Base-by-base conservation (phyloP, 1,139 yeast genomes). In the Barnettozyma hawaiiensis region DNA sequence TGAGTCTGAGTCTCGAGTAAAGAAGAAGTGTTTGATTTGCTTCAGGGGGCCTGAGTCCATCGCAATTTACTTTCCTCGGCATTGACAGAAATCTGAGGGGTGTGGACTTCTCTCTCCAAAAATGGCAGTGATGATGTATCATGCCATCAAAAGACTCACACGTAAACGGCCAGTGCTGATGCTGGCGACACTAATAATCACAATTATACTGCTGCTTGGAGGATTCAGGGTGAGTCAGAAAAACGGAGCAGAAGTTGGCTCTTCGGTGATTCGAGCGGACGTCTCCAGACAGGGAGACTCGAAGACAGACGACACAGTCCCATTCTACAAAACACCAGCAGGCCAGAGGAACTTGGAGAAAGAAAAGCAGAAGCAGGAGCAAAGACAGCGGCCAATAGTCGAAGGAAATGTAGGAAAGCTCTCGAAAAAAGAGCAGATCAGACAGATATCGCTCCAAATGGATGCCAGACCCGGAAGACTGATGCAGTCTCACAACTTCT, bases 321-420 rank as follows among this genome's bases (percentile, higher is more conserved):
- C 59, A 2, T 53, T 55, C 45, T 51, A 48, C 45, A 47, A 52
- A 31, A 48, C 56, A 1, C 40, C 46, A 2, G 51, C 52, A 7
- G 52, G 51, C 0, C 41, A 44, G 28, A 48, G 43, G 42, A 24
- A 31, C 3, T 39, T 31, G 15, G 39, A 44, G 16, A 29, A 28
- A 5, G 10, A 28, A 9, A 3, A 15, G 31, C 31, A 27, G 19
- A 21, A 31, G 12, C 21, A 10, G n/a, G 5, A 11, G 21, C 10
- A 19, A 18, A 31, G 18, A n/a, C 19, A 29, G 7, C 23, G 9
- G 23, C 23, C 23, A 22, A 22, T 22, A 3, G 23, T 7, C 23
- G 9, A 22, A 22, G 23, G 23, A 22, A 22, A 22, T 11, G 9
- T 7, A 22, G 23, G 23, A 7, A 22, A 22, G 11, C 11, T 22